phyloP scores from a whole-genome alignment of 345 rosid species.

The Raphanus sativus region DNA sequence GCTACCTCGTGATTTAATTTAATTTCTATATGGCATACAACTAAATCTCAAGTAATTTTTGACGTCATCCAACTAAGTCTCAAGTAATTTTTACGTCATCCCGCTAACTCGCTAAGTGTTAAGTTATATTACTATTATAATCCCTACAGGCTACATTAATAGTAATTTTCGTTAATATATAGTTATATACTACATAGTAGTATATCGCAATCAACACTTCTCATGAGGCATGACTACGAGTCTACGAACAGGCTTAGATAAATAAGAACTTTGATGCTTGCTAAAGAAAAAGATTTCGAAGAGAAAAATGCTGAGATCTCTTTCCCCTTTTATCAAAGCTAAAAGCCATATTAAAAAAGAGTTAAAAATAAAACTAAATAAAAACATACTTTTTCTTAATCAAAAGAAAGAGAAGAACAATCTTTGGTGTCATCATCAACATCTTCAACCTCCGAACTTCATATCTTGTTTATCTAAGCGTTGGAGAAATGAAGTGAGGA shows the following conservation, averaged over 20 bases:
- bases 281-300: slow-evolving; percentile 31
- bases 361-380: neutral
- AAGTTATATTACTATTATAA: slow-evolving; percentile 7
- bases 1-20: slow-evolving; percentile 37
- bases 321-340: slow-evolving; percentile 29
- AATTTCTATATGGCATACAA: slow-evolving; percentile 15
- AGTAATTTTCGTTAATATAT: neutral
- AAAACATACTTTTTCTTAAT: neutral
- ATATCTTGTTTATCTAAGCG: slow-evolving; percentile 51
- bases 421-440: slow-evolving; percentile 14
- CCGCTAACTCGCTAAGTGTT: neutral
- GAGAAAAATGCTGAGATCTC: slow-evolving; percentile 31
- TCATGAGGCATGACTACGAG: slow-evolving; percentile 6
- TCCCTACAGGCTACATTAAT: slow-evolving; percentile 6
- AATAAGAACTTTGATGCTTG: slow-evolving; percentile 6
- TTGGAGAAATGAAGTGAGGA: slow-evolving; percentile 50
- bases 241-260: slow-evolving; percentile 1
- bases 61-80: slow-evolving; percentile 4
- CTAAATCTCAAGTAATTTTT: neutral
- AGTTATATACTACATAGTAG: neutral
- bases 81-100: neutral
- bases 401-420: slow-evolving; percentile 2
- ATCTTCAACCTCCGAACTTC: slow-evolving; percentile 56
- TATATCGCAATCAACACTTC: slow-evolving; percentile 1
- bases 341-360: neutral